A percentile compares a stretch with the other conserved stretches of the same genome.
Evolutionary conservation across 805 yeast genomes (phyloP).

Genomic region (Spathaspora gorwiae): DNA sequence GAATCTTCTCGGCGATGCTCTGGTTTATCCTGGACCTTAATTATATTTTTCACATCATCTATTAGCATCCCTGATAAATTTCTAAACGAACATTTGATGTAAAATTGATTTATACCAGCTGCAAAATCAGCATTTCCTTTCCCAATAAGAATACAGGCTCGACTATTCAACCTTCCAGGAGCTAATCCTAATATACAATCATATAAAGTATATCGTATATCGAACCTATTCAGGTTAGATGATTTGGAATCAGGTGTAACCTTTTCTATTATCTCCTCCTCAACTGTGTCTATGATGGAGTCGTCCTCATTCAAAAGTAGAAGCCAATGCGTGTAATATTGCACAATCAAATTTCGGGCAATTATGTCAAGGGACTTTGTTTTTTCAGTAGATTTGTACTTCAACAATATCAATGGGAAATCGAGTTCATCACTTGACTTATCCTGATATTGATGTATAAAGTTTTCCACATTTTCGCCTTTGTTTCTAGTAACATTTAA

Average conservation of each 20-base stretch:
- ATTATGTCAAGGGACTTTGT: constrained; percentile 37
- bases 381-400: constrained; percentile 17
- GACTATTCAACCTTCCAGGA: constrained; percentile 59
- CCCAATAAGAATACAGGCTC: constrained; percentile 46
- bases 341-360: constrained; percentile 45
- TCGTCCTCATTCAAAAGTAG: constrained; percentile 24
- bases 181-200: constrained; percentile 59
- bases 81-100: constrained; percentile 44
- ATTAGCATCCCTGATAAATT: constrained; percentile 51
- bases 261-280: constrained; percentile 10
- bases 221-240: constrained; percentile 14
- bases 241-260: constrained; percentile 7
- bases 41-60: constrained; percentile 46
- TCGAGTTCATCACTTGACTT: constrained; percentile 4
- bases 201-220: constrained; percentile 32
- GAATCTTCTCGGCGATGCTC: background rate
- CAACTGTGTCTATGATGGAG: constrained; percentile 7
- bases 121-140: constrained; percentile 52
- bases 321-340: constrained; percentile 62
- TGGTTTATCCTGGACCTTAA: background rate
- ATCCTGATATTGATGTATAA: constrained; percentile 20
- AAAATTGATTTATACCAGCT: constrained; percentile 25
- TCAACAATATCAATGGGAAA: constrained; percentile 22
- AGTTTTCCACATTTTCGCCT: constrained; percentile 9
- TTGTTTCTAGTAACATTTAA: constrained; percentile 15